Percentiles rank a stretch among this genome's conserved stretches.
These are phyloP conservation scores for Chlorella sp. DNA, from an alignment of 139 green algal species.

Conservation along the genomic window DNA sequence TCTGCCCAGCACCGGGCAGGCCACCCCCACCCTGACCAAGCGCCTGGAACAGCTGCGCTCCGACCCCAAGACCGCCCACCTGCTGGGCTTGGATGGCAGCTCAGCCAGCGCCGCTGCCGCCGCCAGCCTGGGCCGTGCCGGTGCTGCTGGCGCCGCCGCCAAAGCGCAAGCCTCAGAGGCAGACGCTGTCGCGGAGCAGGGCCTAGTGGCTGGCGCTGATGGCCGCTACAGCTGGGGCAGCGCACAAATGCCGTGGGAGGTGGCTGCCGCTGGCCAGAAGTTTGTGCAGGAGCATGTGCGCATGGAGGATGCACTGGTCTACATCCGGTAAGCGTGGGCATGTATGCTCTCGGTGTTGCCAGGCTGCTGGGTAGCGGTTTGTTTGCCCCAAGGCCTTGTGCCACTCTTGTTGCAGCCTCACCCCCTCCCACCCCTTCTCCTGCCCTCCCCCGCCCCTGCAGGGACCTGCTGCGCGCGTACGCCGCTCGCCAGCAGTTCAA, in stretches of 20 bases:
- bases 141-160: too few relatives aligned
- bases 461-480: constrained; percentile 54
- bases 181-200: neutral
- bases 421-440: neutral
- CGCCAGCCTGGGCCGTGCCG: too few relatives aligned
- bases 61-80: too few relatives aligned
- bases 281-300: constrained; percentile 52
- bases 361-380: too few relatives aligned
- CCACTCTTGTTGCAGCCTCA: neutral
- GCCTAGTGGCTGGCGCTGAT: neutral
- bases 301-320: constrained; percentile 55
- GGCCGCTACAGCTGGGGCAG: constrained; percentile 35
- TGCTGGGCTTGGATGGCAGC: neutral
- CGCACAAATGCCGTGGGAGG: constrained; percentile 35
- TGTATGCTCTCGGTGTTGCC: too few relatives aligned
- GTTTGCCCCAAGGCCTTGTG: too few relatives aligned
- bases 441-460: neutral
- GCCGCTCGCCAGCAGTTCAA: constrained; percentile 40
- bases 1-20: neutral
- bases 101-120: neutral
- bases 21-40: constrained; percentile 11
- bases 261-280: constrained; percentile 30
- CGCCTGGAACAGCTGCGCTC: neutral
- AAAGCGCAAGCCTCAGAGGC: too few relatives aligned
- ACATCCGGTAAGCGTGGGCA: constrained; percentile 32